Conservation (phyloP, 495 filamentous ascomycete genomes). For the Hyaloscypha variabilis region DNA sequence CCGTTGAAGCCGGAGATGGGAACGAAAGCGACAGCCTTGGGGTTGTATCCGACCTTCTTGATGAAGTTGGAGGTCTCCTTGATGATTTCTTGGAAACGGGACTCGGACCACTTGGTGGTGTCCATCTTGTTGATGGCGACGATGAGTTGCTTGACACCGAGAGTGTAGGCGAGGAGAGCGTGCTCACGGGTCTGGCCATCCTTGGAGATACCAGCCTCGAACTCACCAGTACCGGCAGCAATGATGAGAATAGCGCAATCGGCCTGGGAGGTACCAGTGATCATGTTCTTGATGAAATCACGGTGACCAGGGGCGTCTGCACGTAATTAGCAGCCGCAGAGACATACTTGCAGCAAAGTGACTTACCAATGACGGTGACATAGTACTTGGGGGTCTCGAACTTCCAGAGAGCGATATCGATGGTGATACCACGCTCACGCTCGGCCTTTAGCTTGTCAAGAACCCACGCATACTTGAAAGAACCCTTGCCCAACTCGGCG, state of each 20-base stretch:
- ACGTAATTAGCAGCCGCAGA: conserved; percentile 19
- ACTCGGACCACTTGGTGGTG: conserved; percentile 97
- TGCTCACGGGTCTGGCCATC: conserved; percentile 99
- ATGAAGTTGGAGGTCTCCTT: conserved; percentile 99
- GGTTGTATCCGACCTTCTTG: conserved; percentile 99
- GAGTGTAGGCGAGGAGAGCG: conserved; percentile 99
- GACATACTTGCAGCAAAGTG: conserved; percentile 19
- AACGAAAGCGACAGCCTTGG: conserved; percentile 96
- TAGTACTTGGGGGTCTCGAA: conserved; percentile 99
- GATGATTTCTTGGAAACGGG: conserved; percentile 97
- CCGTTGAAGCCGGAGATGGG: conserved; percentile 99
- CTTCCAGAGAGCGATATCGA: conserved; percentile 99
- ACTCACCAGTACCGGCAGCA: conserved; percentile 99
- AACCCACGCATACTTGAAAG: conserved; percentile 99
- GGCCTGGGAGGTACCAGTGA: conserved; percentile 99
- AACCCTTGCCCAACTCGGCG: conserved; percentile 99
- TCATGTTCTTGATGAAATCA: conserved; percentile 99
- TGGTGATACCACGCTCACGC: conserved; percentile 99
- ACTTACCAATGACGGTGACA: conserved; percentile 96
- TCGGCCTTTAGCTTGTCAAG: conserved; percentile 99
- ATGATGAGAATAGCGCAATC: conserved; percentile 99
- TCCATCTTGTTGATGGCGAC: conserved; percentile 99
- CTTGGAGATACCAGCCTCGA: conserved; percentile 99
- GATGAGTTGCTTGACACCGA: conserved; percentile 99
- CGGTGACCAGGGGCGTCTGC: conserved; percentile 97